phyloP scores from a whole-genome alignment of 2,329 filamentous ascomycete species.

The Arachnopeziza araneosa region DNA sequence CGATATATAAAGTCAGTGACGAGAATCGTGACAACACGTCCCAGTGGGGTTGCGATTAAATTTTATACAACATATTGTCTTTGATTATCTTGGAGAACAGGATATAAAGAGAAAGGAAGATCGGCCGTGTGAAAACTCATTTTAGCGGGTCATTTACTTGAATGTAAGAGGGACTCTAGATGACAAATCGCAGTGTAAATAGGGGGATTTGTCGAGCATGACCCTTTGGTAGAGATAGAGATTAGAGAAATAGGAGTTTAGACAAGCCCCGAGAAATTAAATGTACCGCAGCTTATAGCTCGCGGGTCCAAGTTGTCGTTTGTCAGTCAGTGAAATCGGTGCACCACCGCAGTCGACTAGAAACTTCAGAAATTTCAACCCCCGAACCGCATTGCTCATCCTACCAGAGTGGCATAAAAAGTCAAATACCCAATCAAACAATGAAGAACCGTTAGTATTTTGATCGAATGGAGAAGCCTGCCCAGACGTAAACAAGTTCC shows the following conservation, averaged over 20 bases:
- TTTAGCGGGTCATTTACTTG: neutral
- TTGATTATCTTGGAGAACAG: neutral
- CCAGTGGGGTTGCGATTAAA: neutral
- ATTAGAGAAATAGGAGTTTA: neutral
- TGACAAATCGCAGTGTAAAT: neutral
- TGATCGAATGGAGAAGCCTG: too few relatives aligned
- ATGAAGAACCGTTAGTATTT: too few relatives aligned
- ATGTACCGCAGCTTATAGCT: neutral
- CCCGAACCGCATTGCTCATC: too few relatives aligned
- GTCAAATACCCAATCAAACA: too few relatives aligned
- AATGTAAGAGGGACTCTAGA: neutral
- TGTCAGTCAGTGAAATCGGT: too few relatives aligned
- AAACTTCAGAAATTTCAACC: too few relatives aligned
- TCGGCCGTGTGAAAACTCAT: neutral
- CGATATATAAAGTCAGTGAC: neutral
- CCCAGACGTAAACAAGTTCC: too few relatives aligned
- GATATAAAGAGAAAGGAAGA: neutral
- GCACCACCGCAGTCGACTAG: too few relatives aligned
- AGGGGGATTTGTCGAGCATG: neutral
- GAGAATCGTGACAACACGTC: neutral
- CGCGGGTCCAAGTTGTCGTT: too few relatives aligned
- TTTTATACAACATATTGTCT: neutral
- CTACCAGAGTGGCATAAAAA: too few relatives aligned
- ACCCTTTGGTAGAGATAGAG: neutral
- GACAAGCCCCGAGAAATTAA: neutral